Evolutionary conservation across 306 rosid genomes (phyloP).

Genomic region (Trichosanthes truncata): DNA sequence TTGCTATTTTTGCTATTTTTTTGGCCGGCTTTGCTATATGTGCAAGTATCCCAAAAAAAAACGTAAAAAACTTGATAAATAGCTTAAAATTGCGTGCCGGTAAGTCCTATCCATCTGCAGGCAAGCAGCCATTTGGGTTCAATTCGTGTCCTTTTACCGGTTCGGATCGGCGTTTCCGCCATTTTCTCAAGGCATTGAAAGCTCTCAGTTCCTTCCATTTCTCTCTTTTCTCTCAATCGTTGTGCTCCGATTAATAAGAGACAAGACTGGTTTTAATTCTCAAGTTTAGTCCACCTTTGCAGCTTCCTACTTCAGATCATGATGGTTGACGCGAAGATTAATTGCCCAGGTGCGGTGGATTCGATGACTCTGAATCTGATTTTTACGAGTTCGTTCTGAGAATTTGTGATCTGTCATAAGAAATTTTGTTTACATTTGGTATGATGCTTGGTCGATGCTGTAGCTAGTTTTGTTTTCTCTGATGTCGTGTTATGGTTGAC

Average conservation of each 20-base stretch:
- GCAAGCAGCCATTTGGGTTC: background rate
- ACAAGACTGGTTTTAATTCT: background rate
- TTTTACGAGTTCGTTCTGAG: background rate
- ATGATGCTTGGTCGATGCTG: background rate
- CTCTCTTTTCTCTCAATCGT: background rate
- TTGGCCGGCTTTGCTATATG: no score
- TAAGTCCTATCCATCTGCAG: background rate
- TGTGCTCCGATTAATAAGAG: background rate
- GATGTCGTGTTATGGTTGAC: background rate
- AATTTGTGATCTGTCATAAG: background rate
- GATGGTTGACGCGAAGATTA: background rate
- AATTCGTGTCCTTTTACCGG: background rate
- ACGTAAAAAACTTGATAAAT: background rate
- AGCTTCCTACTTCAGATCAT: background rate
- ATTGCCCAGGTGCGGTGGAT: constrained; percentile 1
- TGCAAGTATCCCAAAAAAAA: no score
- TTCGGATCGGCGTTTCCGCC: background rate
- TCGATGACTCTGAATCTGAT: background rate
- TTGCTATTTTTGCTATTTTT: no score
- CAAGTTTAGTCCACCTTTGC: background rate
- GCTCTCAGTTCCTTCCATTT: background rate
- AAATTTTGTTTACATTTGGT: background rate
- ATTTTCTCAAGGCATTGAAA: background rate
- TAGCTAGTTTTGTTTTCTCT: background rate
- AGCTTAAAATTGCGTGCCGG: background rate